Base-by-base conservation (phyloP, 441 rosid genomes). In the Erysimum pusillum region DNA sequence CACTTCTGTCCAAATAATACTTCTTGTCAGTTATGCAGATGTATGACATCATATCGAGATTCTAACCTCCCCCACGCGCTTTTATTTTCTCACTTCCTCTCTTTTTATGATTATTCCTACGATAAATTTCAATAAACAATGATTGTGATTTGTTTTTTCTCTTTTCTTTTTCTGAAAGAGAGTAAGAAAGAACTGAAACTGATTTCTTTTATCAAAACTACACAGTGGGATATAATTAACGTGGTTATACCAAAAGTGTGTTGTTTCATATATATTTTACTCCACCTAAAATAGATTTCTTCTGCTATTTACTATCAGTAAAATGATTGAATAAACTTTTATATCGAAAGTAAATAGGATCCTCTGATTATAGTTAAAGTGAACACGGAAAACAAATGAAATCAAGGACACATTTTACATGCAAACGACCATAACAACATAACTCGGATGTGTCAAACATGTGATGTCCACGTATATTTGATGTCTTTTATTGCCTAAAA, bases 401-500 rank as follows among this genome's bases (percentile, higher is more conserved):
- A 35, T 22, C 25, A 22, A 69, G 5, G 80, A 28, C 54, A 64
- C 76, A 56, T 77, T 77, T 63, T 77, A 63, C 80, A 77, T 77
- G 76, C 80, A 63, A 63, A 63, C 45, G 71, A 76, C 59, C 54
- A 45, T 46, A 35, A 63, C 53, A 34, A 63, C 54, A 62, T 20
- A 69, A 49, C 59, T 57, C 65, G 35, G 69, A 76, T 53, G 80
- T 77, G 62, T 31, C 80, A 48, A 77, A 63, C 72, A 77, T 71
- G 80, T 71, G 80, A 71, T 64, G 62, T 63, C 71, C 71, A 76
- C 75, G 59, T 69, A 68, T 42, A 6, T 31, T 18, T 25, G 31
- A 76, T 63, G 76, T 71, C 76, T 58, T 70, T 63, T 76, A 48
- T 71, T 41, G 76, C 67, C 67, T 77, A 64, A 77, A 63, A 22